A percentile compares a stretch with the other conserved stretches of the same genome.
Conservation (phyloP, 306 rosid species). For the Fragaria ananassa region DNA sequence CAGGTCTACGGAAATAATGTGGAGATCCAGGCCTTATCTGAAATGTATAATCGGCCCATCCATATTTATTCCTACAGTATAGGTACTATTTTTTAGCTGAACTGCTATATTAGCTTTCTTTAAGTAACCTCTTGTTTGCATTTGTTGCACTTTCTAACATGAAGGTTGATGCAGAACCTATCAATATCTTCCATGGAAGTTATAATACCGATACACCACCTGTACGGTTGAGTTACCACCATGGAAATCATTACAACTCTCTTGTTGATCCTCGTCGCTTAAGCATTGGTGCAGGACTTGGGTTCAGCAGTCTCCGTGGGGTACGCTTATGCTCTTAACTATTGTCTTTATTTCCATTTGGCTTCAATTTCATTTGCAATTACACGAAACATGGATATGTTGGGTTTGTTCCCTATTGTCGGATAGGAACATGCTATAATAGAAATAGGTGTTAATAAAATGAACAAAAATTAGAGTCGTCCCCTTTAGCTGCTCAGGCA, state of each 20-base stretch:
- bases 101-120: slow-evolving; percentile 2
- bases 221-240: slow-evolving; percentile 82
- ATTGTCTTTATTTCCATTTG: slow-evolving; percentile 2
- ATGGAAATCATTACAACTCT: slow-evolving; percentile 94
- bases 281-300: slow-evolving; percentile 90
- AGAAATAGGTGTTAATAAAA: slow-evolving; percentile 8
- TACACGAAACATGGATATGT: not conserved
- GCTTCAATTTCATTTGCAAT: not conserved
- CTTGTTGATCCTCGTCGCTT: slow-evolving; percentile 88
- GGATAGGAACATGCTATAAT: not conserved
- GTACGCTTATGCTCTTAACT: slow-evolving; percentile 35
- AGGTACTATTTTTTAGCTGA: slow-evolving; percentile 39
- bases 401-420: not conserved
- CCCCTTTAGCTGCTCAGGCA: not conserved
- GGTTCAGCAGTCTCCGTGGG: slow-evolving; percentile 81
- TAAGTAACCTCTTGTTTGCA: not conserved
- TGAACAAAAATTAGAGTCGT: not conserved
- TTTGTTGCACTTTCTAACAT: slow-evolving; percentile 19
- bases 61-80: slow-evolving; percentile 79
- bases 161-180: slow-evolving; percentile 67
- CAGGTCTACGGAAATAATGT: slow-evolving; percentile 96
- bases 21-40: slow-evolving; percentile 91
- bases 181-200: slow-evolving; percentile 85
- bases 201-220: slow-evolving; percentile 87
- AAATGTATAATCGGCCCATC: slow-evolving; percentile 95